Base-by-base conservation (phyloP, 805 yeast species). In the Starmera amethionina region DNA sequence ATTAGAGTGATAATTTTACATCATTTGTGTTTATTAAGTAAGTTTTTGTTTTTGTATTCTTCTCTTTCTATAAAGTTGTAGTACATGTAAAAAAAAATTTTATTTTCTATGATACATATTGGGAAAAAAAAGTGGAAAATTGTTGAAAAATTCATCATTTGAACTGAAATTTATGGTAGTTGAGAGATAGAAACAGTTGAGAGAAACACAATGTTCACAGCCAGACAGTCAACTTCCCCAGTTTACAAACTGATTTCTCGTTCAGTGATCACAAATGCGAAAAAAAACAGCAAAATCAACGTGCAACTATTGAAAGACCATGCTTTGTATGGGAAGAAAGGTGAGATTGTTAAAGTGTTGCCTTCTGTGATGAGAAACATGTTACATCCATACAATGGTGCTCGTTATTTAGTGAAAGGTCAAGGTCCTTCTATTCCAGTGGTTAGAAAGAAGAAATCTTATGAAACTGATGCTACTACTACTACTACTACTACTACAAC, bases 361-460 rank as follows among this genome's bases (percentile, higher is more conserved):
- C 88, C 95, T 28, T 83, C 87, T 18, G 67, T 75, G 46, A 88
- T 88, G 96, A 75, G 90, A 55, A 85, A 84, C 62, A 74, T 64
- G 50, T 70, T 88, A 42, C 86, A 86, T 51, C 74, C 75, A 34
- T 52, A 66, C 44, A 79, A 84, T 51, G 83, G 86, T 35, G 96
- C 96, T 4, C 72, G 75, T 15, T 88, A 86, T 53, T 68, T 86
- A 18, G 56, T 70, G 18, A 51, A 52, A 30, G 48, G 46, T 10
- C 42, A 48, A 16, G 51, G 49, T 3, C 59, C 59, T 42, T 47
- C 37, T 15, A 52, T 55, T 16, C 56, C 57, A 13, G 55, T 54
- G 14, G 31, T n/a, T 30, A n/a, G 10, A 13, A 30, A n/a, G 14
- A n/a, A 13, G 16, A 30, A 30, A n/a, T 12, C 14, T n/a, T 12